Conservation (phyloP, 352 stramenopile genomes). For the Phytophthora aleatoria region DNA sequence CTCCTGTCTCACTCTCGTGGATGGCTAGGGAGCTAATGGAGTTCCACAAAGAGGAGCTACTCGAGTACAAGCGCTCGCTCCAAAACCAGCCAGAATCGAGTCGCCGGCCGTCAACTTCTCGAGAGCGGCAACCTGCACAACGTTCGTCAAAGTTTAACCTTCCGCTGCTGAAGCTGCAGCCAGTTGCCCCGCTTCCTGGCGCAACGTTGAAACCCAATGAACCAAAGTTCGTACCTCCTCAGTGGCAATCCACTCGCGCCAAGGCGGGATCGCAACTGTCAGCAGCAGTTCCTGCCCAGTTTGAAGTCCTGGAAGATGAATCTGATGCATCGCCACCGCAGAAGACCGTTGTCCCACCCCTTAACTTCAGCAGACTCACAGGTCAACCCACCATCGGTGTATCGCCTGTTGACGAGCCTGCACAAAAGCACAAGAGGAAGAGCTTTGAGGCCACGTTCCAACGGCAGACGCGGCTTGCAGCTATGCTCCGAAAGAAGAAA, state of each 20-base stretch:
- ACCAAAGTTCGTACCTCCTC: conserved; percentile 33
- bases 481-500: conserved; percentile 57
- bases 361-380: conserved; percentile 37
- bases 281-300: conserved; percentile 10
- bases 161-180: conserved; percentile 25
- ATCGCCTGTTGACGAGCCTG: conserved; percentile 19
- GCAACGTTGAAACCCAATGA: conserved; percentile 11
- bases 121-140: conserved; percentile 15
- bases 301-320: conserved; percentile 4
- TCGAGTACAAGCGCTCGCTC: conserved; percentile 55
- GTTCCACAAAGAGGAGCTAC: conserved; percentile 72
- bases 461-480: conserved; percentile 55
- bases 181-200: conserved; percentile 18
- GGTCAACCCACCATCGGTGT: conserved; percentile 8
- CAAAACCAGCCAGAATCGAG: conserved; percentile 16
- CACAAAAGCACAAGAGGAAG: conserved; percentile 41
- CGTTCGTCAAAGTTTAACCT: conserved; percentile 30
- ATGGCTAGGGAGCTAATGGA: conserved; percentile 63
- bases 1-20: background rate
- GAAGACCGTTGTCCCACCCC: conserved; percentile 20
- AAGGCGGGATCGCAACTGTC: conserved; percentile 27
- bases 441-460: conserved; percentile 56
- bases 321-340: conserved; percentile 9
- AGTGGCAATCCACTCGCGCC: conserved; percentile 70
- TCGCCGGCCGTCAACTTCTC: conserved; percentile 11